Evolutionary conservation across 2,329 filamentous ascomycete species (phyloP), one percentile per base, ranked within the genome.

Genomic region (Dichotomopilus funicola): DNA sequence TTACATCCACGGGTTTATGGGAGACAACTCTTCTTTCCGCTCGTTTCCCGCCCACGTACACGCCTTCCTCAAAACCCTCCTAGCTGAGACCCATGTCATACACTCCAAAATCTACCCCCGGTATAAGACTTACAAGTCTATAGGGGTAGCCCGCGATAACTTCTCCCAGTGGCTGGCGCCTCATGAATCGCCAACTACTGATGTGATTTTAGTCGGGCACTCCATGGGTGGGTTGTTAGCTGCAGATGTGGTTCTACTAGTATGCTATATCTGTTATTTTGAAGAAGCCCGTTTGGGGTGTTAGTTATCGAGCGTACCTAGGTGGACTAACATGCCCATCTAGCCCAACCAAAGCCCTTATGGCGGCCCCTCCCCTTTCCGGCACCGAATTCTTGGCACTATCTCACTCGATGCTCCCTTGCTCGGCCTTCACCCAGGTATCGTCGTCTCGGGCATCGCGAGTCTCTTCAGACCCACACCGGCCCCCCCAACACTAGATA

Each of bases 1-100:
- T 52, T 96, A 91, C 68, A 84, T 96, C 54, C 91, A 96, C 73
- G 91, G 91, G 58, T 96, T 95, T 72, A 87, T 94, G 78, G 91
- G 91, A 51, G 87, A 89, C 57, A 88, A 94, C 69, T 87, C 87
- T 36, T 95, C 88, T 56, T 96, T 96, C 67, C 82, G 85, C 59
- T 89, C 87, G 45, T 95, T 96, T 64, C 91, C 91, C 0, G 88
- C 88, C 6, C 90, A 96, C 72, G 81, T 96, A 4, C 91, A 96
- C 69, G 81, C 84, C 62, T 78, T 88, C 38, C 75, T 95, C 41
- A 82, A 82, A 10, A 75, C 81, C 7, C 76, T 85, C 0, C 72
- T 96, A 10, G 74, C 76, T 27, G 85, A 89, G 33, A 86, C 85
- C 5, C 90, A 95, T 73, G 79, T 86, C 38, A 84, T 96, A 0